Conservation (phyloP, 2,329 filamentous ascomycete genomes). For the Curvularia eragrostidis region DNA sequence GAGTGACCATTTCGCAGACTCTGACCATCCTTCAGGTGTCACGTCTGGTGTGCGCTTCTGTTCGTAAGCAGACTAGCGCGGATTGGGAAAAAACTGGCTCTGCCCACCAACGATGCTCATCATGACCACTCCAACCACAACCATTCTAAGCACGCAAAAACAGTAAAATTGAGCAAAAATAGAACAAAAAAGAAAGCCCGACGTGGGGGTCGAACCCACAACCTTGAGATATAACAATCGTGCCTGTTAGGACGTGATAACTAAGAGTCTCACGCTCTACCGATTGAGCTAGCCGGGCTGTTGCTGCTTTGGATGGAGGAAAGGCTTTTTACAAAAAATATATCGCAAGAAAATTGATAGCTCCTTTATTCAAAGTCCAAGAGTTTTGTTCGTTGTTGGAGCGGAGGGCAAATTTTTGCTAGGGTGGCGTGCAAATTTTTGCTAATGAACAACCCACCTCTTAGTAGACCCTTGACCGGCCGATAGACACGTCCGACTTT, state of each 20-base stretch:
- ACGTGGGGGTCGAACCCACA: conserved; percentile 26
- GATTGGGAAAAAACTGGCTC: background rate
- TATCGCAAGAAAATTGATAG: background rate
- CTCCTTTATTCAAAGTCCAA: background rate
- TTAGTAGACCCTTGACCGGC: background rate
- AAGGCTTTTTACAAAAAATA: background rate
- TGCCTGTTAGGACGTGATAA: conserved; percentile 17
- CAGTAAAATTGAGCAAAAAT: background rate
- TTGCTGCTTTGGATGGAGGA: conserved; percentile 8
- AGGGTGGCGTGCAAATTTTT: background rate
- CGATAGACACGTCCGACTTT: background rate
- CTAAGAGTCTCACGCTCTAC: conserved; percentile 54
- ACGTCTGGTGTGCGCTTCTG: no score
- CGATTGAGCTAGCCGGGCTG: conserved; percentile 40
- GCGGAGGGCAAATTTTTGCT: background rate
- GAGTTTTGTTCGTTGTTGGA: background rate
- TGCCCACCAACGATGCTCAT: background rate
- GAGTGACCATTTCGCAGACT: background rate
- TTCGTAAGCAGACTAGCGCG: no score
- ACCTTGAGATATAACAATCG: conserved; percentile 23
- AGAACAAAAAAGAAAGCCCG: conserved; percentile 15
- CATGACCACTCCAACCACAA: background rate
- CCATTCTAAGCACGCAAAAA: background rate
- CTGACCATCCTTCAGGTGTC: background rate
- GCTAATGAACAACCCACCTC: conserved; percentile 1